Percentiles rank a stretch among this genome's conserved stretches.
These are phyloP conservation scores for Cyberlindnera maritima DNA, from an alignment of 805 yeast species.

Conservation along the genomic window DNA sequence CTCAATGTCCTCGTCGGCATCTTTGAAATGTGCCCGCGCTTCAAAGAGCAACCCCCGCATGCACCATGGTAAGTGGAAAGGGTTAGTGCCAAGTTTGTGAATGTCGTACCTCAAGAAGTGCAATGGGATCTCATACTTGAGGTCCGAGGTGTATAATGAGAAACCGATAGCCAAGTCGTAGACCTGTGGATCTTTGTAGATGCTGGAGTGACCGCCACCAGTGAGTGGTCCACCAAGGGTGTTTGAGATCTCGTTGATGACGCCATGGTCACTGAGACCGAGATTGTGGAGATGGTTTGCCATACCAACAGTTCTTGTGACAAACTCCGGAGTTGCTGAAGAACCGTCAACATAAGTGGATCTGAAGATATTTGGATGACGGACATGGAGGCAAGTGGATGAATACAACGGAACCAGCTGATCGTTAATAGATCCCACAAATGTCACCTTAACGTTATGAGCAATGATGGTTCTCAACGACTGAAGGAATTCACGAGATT, in stretches of 20 bases:
- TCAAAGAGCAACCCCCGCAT: conserved; percentile 79
- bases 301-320: conserved; percentile 67
- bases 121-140: conserved; percentile 40
- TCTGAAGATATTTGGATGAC: conserved; percentile 86
- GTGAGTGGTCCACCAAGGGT: conserved; percentile 86
- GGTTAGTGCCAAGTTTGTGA: conserved; percentile 70
- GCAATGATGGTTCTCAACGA: conserved; percentile 62
- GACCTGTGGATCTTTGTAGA: conserved; percentile 82
- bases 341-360: conserved; percentile 87
- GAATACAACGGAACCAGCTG: conserved; percentile 93
- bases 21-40: conserved; percentile 44
- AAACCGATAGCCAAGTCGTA: conserved; percentile 77
- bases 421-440: conserved; percentile 89
- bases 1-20: conserved; percentile 55
- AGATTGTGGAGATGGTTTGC: conserved; percentile 72
- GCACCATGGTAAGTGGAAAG: conserved; percentile 90
- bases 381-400: conserved; percentile 73
- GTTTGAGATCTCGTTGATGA: conserved; percentile 77
- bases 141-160: conserved; percentile 69
- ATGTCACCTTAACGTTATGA: conserved; percentile 72
- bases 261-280: conserved; percentile 83
- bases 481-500: conserved; percentile 67
- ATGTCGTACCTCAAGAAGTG: conserved; percentile 48
- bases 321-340: conserved; percentile 76
- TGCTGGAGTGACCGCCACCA: conserved; percentile 91